Conservation (phyloP, 2,329 filamentous ascomycete species). For the Pyrenophora teres region DNA sequence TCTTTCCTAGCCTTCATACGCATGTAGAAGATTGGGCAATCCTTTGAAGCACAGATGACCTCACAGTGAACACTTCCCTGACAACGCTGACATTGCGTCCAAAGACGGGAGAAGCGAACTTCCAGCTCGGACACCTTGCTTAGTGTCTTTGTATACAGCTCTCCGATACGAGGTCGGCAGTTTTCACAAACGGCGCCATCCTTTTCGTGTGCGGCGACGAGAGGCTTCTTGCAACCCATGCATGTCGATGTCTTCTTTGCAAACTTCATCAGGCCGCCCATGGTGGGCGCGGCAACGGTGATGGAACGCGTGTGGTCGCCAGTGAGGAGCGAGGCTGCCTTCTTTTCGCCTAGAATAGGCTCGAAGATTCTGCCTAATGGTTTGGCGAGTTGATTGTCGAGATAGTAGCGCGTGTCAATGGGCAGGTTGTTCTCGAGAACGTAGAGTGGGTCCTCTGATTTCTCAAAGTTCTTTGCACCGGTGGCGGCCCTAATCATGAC, state of each 20-base stretch:
- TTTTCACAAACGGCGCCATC: conserved; percentile 86
- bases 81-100: conserved; percentile 98
- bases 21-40: conserved; percentile 99
- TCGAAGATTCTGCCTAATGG: conserved; percentile 95
- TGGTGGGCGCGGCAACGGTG: conserved; percentile 84
- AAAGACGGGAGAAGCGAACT: conserved; percentile 86
- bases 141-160: conserved; percentile 91
- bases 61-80: conserved; percentile 98
- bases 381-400: conserved; percentile 97
- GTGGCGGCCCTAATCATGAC: conserved; percentile 93
- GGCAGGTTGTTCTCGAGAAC: conserved; percentile 97
- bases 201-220: conserved; percentile 77
- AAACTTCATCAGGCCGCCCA: conserved; percentile 98
- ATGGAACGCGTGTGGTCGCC: conserved; percentile 96
- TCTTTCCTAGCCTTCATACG: conserved; percentile 99
- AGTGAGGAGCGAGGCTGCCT: conserved; percentile 81
- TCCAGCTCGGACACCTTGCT: conserved; percentile 90
- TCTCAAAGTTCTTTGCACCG: conserved; percentile 93
- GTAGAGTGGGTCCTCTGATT: conserved; percentile 94
- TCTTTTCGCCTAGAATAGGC: conserved; percentile 92
- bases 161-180: conserved; percentile 82
- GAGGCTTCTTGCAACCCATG: conserved; percentile 98
- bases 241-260: conserved; percentile 97
- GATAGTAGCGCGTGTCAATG: conserved; percentile 97
- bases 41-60: conserved; percentile 93